Evolutionary conservation across 495 filamentous ascomycete genomes (phyloP).

Genomic region (Podospora pseudopauciseta): DNA sequence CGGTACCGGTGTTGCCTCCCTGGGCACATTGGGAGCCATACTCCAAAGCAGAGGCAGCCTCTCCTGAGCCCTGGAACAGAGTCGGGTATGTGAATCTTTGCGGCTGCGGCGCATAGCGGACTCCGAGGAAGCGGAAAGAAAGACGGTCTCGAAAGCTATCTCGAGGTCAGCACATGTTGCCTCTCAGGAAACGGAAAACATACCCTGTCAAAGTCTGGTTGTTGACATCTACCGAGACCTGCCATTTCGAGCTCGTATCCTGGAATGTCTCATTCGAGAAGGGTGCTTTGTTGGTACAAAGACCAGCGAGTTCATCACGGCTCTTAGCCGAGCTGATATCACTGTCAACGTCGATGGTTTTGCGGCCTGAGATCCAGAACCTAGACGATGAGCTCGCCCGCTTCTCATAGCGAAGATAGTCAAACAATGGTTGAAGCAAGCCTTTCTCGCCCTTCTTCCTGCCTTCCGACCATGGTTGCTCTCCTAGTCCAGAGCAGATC

Average conservation of each 20-base stretch:
- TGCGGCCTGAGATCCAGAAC: conserved; percentile 38
- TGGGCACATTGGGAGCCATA: conserved; percentile 45
- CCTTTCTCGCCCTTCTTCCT: conserved; percentile 23
- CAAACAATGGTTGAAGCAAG: conserved; percentile 33
- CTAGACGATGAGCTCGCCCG: conserved; percentile 20
- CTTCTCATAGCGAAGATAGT: conserved; percentile 38
- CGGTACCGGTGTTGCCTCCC: conserved; percentile 31
- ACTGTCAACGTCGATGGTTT: conserved; percentile 13
- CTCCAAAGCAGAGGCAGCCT: conserved; percentile 34
- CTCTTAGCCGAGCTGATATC: background rate
- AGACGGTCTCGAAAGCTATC: conserved; percentile 47
- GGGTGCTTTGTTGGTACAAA: conserved; percentile 48
- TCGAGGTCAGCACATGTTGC: background rate
- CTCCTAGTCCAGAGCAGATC: conserved; percentile 31
- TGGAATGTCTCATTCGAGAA: conserved; percentile 39
- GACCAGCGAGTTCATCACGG: conserved; percentile 23
- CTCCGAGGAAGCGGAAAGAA: conserved; percentile 49
- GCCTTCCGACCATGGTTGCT: conserved; percentile 41
- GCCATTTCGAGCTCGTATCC: conserved; percentile 43
- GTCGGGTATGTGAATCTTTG: conserved; percentile 41
- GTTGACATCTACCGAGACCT: conserved; percentile 41
- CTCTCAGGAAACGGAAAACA: conserved; percentile 6
- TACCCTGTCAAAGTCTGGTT: conserved; percentile 44
- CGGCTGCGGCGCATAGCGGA: conserved; percentile 41
- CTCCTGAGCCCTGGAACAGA: conserved; percentile 33